Evolutionary conservation across 1,284 basidiomycete genomes (phyloP).

Genomic region (Meripilus lineatus): DNA sequence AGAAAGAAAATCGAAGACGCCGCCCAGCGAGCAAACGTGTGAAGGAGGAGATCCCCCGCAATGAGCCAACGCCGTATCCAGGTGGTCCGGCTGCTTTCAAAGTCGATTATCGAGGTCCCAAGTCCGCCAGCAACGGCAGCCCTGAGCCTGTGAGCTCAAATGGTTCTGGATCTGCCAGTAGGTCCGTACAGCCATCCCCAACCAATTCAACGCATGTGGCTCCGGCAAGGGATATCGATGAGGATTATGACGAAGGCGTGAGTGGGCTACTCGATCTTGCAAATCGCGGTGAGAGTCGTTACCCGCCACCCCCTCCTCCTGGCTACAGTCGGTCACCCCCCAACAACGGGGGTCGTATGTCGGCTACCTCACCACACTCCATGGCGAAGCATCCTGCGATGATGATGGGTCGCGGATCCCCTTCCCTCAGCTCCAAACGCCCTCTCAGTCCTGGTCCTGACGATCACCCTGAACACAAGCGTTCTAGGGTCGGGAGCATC

Average conservation of each 20-base stretch:
- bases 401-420: constrained; percentile 23
- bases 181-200: constrained; percentile 60
- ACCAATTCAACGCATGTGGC: constrained; percentile 52
- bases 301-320: constrained; percentile 13
- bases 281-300: constrained; percentile 25
- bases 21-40: constrained; percentile 31
- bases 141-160: constrained; percentile 60
- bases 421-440: constrained; percentile 42
- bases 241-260: constrained; percentile 79
- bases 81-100: constrained; percentile 30
- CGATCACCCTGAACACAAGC: constrained; percentile 52
- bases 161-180: constrained; percentile 50
- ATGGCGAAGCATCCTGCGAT: constrained; percentile 21
- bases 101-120: constrained; percentile 30
- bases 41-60: constrained; percentile 30
- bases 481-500: constrained; percentile 53
- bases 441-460: constrained; percentile 62
- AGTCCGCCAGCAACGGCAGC: constrained; percentile 30
- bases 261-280: constrained; percentile 66
- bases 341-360: constrained; percentile 8
- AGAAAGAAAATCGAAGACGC: constrained; percentile 40
- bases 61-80: constrained; percentile 8
- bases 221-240: constrained; percentile 65
- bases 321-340: constrained; percentile 11
- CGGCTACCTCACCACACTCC: constrained; percentile 17